Evolutionary conservation across 1,139 yeast genomes (phyloP).

Genomic region (Candida tetrigidarum): DNA sequence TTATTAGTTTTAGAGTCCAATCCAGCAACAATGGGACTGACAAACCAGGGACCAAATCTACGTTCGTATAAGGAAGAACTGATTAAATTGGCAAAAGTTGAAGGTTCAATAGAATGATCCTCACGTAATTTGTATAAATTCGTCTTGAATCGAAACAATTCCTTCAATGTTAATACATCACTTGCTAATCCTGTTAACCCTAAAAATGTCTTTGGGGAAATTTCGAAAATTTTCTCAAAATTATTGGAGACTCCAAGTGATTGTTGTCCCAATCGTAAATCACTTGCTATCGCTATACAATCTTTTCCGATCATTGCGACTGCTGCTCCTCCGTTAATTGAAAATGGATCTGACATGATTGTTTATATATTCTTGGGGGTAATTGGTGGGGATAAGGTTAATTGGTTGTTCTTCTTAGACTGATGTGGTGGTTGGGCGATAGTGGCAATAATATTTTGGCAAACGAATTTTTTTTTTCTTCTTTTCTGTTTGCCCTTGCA

Average conservation of each 20-base stretch:
- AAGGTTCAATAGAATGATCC: constrained; percentile 91
- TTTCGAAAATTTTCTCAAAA: constrained; percentile 88
- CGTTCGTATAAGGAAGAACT: constrained; percentile 88
- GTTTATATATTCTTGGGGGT: constrained; percentile 34
- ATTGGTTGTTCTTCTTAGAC: no score
- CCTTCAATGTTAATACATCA: constrained; percentile 87
- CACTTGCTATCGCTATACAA: constrained; percentile 98
- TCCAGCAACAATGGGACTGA: constrained; percentile 97
- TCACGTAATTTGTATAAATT: constrained; percentile 90
- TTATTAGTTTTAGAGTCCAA: constrained; percentile 76
- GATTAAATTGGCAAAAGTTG: constrained; percentile 90
- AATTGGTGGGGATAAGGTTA: no score
- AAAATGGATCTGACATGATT: constrained; percentile 53
- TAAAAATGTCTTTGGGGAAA: constrained; percentile 78
- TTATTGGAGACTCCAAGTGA: constrained; percentile 90
- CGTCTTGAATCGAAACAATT: constrained; percentile 80
- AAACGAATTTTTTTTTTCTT: constrained; percentile 19
- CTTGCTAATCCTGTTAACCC: constrained; percentile 96
- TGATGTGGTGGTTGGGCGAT: constrained; percentile 40
- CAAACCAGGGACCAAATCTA: constrained; percentile 96
- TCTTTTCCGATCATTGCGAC: constrained; percentile 99
- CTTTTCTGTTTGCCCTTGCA: no score
- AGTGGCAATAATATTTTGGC: constrained; percentile 58
- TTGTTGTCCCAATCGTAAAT: constrained; percentile 91
- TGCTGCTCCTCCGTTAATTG: constrained; percentile 78